Evolutionary conservation across 2,329 filamentous ascomycete genomes (phyloP), one percentile per base, ranked within the genome.

Genomic region (Fusarium devonianum): DNA sequence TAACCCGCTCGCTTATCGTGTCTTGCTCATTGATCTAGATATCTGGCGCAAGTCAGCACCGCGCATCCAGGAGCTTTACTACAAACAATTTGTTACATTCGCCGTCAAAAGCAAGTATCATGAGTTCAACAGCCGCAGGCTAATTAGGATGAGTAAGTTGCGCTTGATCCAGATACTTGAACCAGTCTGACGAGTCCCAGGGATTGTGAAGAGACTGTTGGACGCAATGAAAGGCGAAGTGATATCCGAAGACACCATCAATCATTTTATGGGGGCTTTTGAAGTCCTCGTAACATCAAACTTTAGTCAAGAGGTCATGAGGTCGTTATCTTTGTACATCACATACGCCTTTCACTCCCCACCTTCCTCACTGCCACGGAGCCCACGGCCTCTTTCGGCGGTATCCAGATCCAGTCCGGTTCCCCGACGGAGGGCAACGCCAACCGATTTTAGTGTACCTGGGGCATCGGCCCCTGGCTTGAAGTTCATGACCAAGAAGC

Each of bases 1-100:
- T 61, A 99, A 99, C 64, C 93, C 94, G 0, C 80, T 99, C 54
- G 94, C 93, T 4, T 99, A 97, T 71, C 87, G 94, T 34, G 87
- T 96, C 23, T 78, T 99, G 13, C 79, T 99, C 19, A 90, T 97
- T 43, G 94, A 99, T 71, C 84, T 95, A 59, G 93, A 97, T 64
- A 88, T 93, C 14, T 99, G 94, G 94, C 84, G 93, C 58, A 87
- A 85, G 71, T 89, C 89, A 16, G 87, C 89, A 23, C 69, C 84
- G 5, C 80, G 86, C 13, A 90, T 92, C 0, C 91, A 97, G 66
- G 87, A 89, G 63, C 78, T 97, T 17, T 99, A 97, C 72, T 97
- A 97, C 72, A 86, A 87, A 53, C 94, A 99, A 68, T 97, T 97
- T 65, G 79, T 88, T 53, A 88, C 87, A 0, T 97, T 99, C 73